Percentiles rank a stretch among this genome's conserved stretches.
Evolutionary conservation across 2,329 filamentous ascomycete species (phyloP).

Genomic region (Pseudomassariella vexata): DNA sequence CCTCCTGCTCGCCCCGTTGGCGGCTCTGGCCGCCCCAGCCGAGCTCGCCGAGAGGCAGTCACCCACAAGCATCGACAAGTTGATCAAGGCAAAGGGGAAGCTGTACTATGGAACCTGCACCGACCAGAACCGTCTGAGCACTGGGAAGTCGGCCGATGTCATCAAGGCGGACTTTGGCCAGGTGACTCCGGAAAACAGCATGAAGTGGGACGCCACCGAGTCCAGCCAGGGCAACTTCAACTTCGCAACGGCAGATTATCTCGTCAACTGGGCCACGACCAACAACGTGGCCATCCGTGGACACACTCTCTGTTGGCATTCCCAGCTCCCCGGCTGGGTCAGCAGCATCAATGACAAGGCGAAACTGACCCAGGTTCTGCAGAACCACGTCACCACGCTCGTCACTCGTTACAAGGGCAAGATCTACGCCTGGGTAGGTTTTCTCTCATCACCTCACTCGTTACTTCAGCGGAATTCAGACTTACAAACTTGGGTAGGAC

Average conservation of each 20-base stretch:
- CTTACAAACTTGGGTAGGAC: too few species aligned
- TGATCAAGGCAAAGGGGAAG: conserved; percentile 59
- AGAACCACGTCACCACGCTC: conserved; percentile 54
- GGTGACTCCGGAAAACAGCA: conserved; percentile 63
- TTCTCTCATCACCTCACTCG: conserved; percentile 9
- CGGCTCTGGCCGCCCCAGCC: conserved; percentile 27
- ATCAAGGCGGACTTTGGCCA: conserved; percentile 58
- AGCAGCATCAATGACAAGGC: conserved; percentile 28
- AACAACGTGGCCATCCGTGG: conserved; percentile 58
- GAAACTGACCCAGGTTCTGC: conserved; percentile 46
- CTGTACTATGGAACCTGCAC: conserved; percentile 56
- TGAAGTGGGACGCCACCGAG: conserved; percentile 58
- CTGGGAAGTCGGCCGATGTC: conserved; percentile 45
- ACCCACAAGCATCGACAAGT: conserved; percentile 43
- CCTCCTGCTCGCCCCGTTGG: conserved; percentile 27
- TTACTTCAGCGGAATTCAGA: too few species aligned
- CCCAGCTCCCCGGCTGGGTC: conserved; percentile 55
- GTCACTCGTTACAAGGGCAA: conserved; percentile 58
- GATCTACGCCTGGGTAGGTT: conserved; percentile 33
- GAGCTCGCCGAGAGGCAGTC: conserved; percentile 32
- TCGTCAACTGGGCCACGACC: conserved; percentile 50
- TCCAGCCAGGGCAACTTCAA: conserved; percentile 42
- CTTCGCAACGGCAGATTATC: conserved; percentile 50
- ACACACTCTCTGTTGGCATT: conserved; percentile 63
- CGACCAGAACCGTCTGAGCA: conserved; percentile 46